Evolutionary conservation across 2,329 filamentous ascomycete species (phyloP).

Genomic region (Ilyonectria sp.): DNA sequence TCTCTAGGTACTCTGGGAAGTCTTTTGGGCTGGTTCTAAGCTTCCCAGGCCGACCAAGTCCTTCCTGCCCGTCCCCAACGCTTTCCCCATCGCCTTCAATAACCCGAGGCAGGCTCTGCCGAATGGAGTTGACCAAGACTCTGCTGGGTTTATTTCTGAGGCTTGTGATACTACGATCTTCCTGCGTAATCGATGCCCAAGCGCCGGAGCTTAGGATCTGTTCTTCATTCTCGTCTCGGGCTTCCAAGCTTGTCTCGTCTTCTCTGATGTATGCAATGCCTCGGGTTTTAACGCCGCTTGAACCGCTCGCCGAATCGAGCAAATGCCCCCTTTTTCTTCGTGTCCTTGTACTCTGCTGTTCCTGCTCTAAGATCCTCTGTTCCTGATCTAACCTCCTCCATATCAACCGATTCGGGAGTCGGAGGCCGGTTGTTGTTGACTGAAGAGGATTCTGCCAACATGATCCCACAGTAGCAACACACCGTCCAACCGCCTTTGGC

Average conservation of each 20-base stretch:
- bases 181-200: slow-evolving; percentile 48
- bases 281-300: slow-evolving; percentile 43
- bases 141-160: slow-evolving; percentile 54
- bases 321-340: background rate
- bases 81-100: slow-evolving; percentile 46
- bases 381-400: background rate
- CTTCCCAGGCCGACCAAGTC: slow-evolving; percentile 41
- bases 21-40: slow-evolving; percentile 43
- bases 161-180: slow-evolving; percentile 51
- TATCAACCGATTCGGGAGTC: background rate
- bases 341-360: background rate
- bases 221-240: slow-evolving; percentile 50
- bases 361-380: background rate
- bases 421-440: background rate
- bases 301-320: background rate
- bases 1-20: slow-evolving; percentile 42
- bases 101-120: slow-evolving; percentile 44
- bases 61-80: slow-evolving; percentile 36
- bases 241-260: too few species aligned
- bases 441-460: background rate
- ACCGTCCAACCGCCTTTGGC: background rate
- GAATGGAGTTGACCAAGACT: too few species aligned
- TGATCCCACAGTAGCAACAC: background rate
- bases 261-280: slow-evolving; percentile 45
- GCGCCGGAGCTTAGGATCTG: slow-evolving; percentile 47